These are phyloP conservation scores for Urochloa ruziziensis DNA, from an alignment of 176 grass and related monocot species.

Conservation along the genomic window DNA sequence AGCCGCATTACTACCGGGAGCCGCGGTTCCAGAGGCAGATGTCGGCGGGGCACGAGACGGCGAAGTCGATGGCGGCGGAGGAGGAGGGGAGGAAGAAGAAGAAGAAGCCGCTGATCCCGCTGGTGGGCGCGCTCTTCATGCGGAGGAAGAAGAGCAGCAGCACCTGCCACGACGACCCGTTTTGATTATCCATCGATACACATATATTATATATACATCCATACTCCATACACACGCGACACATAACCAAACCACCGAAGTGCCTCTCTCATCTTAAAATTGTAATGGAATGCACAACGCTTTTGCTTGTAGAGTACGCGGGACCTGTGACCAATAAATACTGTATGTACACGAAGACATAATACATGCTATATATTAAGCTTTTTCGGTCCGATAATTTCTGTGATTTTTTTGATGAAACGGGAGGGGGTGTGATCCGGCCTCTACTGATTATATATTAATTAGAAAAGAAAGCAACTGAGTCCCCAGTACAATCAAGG, in stretches of 20 bases:
- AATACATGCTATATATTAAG: background rate
- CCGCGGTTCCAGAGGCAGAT: constrained; percentile 44
- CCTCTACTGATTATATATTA: too few species aligned
- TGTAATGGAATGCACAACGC: background rate
- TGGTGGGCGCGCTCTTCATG: constrained; percentile 64
- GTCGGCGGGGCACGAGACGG: constrained; percentile 21
- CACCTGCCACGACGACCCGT: constrained; percentile 12
- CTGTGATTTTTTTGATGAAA: too few species aligned
- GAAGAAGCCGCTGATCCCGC: constrained; percentile 76
- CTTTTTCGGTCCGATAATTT: too few species aligned
- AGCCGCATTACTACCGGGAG: constrained; percentile 29
- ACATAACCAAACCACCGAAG: too few species aligned
- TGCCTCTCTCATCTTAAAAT: too few species aligned
- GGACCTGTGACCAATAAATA: background rate
- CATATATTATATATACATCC: too few species aligned
- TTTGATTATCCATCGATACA: constrained; percentile 21
- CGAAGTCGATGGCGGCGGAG: background rate
- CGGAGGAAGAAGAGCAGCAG: constrained; percentile 68
- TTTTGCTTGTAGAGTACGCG: background rate
- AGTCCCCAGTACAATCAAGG: too few species aligned
- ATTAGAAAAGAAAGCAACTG: too few species aligned
- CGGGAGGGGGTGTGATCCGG: too few species aligned
- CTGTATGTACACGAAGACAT: background rate
- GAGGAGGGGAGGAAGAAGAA: constrained; percentile 55
- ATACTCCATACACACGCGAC: background rate